A percentile compares a stretch with the other conserved stretches of the same genome.
These are phyloP conservation scores for Vicia villosa DNA, from an alignment of 306 rosid genomes.

Conservation along the genomic window DNA sequence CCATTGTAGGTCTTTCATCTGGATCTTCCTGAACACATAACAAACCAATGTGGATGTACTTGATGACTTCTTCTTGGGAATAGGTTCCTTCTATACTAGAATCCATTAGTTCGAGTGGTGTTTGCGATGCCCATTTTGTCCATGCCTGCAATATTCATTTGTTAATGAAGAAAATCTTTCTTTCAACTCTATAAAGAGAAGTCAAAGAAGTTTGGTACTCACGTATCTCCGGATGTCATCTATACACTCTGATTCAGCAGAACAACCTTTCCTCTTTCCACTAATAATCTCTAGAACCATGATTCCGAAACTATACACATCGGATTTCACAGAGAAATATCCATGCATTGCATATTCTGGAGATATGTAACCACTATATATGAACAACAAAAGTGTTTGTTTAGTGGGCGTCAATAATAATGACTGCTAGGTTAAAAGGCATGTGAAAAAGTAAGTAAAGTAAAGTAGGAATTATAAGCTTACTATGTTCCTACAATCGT, in stretches of 20 bases:
- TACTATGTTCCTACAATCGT: slow-evolving; percentile 52
- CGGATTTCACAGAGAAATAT: slow-evolving; percentile 43
- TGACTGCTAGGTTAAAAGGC: not conserved
- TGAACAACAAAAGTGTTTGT: not conserved
- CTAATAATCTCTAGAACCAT: slow-evolving; percentile 44
- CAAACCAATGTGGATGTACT: slow-evolving; percentile 51
- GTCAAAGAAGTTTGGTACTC: slow-evolving; percentile 7
- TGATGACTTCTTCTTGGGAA: slow-evolving; percentile 42
- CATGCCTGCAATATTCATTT: slow-evolving; percentile 41
- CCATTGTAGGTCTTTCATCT: slow-evolving; percentile 51
- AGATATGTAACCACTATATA: slow-evolving; percentile 46
- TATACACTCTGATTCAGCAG: slow-evolving; percentile 16
- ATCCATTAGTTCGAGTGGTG: slow-evolving; percentile 43
- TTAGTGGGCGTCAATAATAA: not conserved
- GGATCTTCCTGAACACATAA: slow-evolving; percentile 57
- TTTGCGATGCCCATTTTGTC: slow-evolving; percentile 47
- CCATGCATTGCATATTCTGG: slow-evolving; percentile 50
- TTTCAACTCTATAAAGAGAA: not conserved
- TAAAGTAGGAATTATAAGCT: slow-evolving; percentile 2
- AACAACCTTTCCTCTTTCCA: slow-evolving; percentile 38
- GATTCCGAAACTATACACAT: slow-evolving; percentile 45
- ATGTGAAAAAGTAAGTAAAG: not conserved
- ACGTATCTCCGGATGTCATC: slow-evolving; percentile 42
- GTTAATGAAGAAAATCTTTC: slow-evolving; percentile 1
- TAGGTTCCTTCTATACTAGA: slow-evolving; percentile 29